Percentiles rank a stretch among this genome's conserved stretches.
Evolutionary conservation across 768 basidiomycete genomes (phyloP).

Genomic region (Crassisporium funariophilum): DNA sequence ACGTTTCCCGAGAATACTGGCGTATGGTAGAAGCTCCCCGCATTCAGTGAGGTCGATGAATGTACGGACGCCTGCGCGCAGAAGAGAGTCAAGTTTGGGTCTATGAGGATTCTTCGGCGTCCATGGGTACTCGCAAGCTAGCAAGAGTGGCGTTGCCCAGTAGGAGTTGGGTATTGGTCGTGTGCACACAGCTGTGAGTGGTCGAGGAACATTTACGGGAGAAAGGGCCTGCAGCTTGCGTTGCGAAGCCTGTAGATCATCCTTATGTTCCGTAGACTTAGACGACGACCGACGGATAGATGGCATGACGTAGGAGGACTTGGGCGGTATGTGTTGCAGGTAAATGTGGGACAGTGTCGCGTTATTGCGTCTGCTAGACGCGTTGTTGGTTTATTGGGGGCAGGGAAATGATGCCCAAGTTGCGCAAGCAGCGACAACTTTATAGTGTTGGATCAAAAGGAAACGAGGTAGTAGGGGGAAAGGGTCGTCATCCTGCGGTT

Average conservation of each 20-base stretch:
- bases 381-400: too few relatives aligned
- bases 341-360: too few relatives aligned
- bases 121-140: constrained; percentile 86
- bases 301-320: background rate
- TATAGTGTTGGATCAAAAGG: too few relatives aligned
- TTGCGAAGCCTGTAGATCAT: constrained; percentile 10
- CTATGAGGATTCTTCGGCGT: constrained; percentile 54
- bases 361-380: too few relatives aligned
- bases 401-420: too few relatives aligned
- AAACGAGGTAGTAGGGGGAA: too few relatives aligned
- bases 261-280: background rate
- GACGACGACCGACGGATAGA: background rate
- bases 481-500: too few relatives aligned
- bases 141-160: constrained; percentile 73
- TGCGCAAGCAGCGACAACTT: too few relatives aligned
- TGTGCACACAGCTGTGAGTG: constrained; percentile 22
- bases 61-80: constrained; percentile 72
- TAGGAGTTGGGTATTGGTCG: constrained; percentile 84
- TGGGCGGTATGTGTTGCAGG: too few relatives aligned
- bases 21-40: constrained; percentile 74
- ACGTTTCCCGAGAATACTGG: constrained; percentile 51
- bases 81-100: constrained; percentile 75
- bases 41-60: constrained; percentile 85
- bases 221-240: constrained; percentile 13
- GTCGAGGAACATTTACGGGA: constrained; percentile 11